These are phyloP conservation scores for Termitomyces sp. DNA, from an alignment of 768 basidiomycete genomes.

Conservation along the genomic window DNA sequence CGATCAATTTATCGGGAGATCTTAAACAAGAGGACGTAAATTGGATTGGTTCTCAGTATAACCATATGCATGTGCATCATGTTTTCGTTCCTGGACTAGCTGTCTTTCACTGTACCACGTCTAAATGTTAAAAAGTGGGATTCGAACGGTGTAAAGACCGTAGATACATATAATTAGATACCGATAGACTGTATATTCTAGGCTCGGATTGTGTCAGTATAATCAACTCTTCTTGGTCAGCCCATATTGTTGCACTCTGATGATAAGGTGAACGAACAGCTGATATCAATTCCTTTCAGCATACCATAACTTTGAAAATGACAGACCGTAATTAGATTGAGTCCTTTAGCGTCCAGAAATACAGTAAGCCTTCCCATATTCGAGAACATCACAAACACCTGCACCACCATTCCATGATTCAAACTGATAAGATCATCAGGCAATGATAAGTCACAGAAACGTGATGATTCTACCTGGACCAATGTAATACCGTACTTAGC, in stretches of 20 bases:
- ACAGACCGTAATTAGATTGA: not conserved
- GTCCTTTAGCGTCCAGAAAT: not conserved
- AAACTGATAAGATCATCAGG: not conserved
- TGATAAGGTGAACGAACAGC: not conserved
- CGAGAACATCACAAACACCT: constrained; percentile 2
- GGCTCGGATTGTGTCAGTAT: not conserved
- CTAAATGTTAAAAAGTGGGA: not conserved
- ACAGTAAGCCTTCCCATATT: constrained; percentile 2
- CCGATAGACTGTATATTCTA: not conserved
- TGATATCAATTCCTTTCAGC: not conserved
- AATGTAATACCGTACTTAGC: not conserved
- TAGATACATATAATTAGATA: not conserved
- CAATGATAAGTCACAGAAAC: not conserved
- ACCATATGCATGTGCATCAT: not conserved
- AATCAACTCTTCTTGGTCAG: not conserved
- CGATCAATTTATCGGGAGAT: not conserved
- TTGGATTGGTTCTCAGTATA: not conserved
- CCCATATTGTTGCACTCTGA: not conserved
- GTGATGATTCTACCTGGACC: not conserved
- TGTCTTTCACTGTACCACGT: not conserved
- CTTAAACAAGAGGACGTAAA: not conserved
- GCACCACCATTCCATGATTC: constrained; percentile 8
- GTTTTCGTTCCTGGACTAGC: not conserved
- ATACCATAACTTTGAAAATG: not conserved
- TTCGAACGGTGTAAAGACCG: not conserved